phyloP scores from a whole-genome alignment of 2,329 filamentous ascomycete genomes.

The Fusarium luffae region DNA sequence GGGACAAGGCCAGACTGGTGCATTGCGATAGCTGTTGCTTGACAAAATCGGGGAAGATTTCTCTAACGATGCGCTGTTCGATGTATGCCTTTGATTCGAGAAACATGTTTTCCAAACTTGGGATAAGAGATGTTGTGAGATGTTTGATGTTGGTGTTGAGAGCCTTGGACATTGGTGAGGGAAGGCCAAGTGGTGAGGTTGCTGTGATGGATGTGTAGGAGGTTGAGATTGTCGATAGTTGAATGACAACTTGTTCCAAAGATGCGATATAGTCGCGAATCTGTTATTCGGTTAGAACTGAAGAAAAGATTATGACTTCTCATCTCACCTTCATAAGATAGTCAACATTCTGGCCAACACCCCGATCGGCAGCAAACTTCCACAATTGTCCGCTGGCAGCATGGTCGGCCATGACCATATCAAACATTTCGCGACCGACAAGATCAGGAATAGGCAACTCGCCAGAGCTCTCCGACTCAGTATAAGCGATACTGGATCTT shows the following conservation, averaged over 20 bases:
- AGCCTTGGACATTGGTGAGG: conserved; percentile 53
- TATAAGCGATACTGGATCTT: conserved; percentile 43
- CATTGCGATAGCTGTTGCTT: conserved; percentile 61
- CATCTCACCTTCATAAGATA: conserved; percentile 60
- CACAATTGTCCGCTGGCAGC: conserved; percentile 59
- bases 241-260: conserved; percentile 57
- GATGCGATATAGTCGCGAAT: conserved; percentile 59
- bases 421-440: conserved; percentile 61
- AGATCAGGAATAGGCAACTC: conserved; percentile 57
- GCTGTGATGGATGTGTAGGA: conserved; percentile 58
- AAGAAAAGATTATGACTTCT: background rate
- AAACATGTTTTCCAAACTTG: conserved; percentile 59
- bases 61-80: conserved; percentile 56
- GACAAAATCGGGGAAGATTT: conserved; percentile 65
- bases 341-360: conserved; percentile 62
- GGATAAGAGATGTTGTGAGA: conserved; percentile 57
- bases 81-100: conserved; percentile 56
- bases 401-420: conserved; percentile 61
- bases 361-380: conserved; percentile 60
- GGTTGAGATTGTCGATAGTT: conserved; percentile 53
- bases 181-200: conserved; percentile 56
- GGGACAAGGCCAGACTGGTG: conserved; percentile 58
- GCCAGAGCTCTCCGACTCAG: conserved; percentile 42
- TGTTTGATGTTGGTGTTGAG: conserved; percentile 61
- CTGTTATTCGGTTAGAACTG: conserved; percentile 27